A percentile compares a stretch with the other conserved stretches of the same genome.
phyloP scores from a whole-genome alignment of 1,284 basidiomycete genomes.

The Sutorius eximius region DNA sequence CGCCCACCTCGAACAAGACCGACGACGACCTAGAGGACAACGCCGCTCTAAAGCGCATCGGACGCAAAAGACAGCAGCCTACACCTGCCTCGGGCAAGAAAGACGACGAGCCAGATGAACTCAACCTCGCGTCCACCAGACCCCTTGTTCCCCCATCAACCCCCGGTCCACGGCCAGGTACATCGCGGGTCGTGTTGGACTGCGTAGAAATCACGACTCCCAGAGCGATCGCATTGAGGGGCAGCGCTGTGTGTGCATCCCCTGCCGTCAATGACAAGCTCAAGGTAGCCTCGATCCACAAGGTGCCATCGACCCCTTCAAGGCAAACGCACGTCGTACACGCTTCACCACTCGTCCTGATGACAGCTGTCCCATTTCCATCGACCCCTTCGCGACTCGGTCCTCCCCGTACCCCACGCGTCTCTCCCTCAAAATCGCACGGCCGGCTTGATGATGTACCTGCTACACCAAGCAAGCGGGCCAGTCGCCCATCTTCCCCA shows the following conservation, averaged over 20 bases:
- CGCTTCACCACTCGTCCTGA: not conserved
- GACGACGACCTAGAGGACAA: constrained; percentile 10
- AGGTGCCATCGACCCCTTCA: constrained; percentile 26
- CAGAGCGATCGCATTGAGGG: constrained; percentile 9
- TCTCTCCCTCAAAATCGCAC: constrained; percentile 20
- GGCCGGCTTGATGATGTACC: constrained; percentile 3
- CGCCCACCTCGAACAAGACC: not conserved
- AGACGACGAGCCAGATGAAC: constrained; percentile 36
- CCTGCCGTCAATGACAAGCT: constrained; percentile 9
- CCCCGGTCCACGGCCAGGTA: constrained; percentile 28
- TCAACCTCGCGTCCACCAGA: constrained; percentile 34
- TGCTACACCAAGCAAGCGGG: constrained; percentile 23
- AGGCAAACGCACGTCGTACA: not conserved
- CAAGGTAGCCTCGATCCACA: not conserved
- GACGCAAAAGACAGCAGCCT: not conserved
- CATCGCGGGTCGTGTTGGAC: constrained; percentile 38
- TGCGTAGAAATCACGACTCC: constrained; percentile 42
- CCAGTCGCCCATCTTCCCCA: constrained; percentile 11
- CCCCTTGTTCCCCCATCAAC: constrained; percentile 25
- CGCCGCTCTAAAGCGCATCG: constrained; percentile 8
- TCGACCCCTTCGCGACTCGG: constrained; percentile 32
- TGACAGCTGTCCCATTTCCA: constrained; percentile 11
- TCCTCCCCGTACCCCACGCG: constrained; percentile 16
- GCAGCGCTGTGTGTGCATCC: constrained; percentile 11
- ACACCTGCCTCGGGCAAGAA: not conserved